Conservation (phyloP, 2,329 filamentous ascomycete genomes). For the Cordyceps pruinosa region DNA sequence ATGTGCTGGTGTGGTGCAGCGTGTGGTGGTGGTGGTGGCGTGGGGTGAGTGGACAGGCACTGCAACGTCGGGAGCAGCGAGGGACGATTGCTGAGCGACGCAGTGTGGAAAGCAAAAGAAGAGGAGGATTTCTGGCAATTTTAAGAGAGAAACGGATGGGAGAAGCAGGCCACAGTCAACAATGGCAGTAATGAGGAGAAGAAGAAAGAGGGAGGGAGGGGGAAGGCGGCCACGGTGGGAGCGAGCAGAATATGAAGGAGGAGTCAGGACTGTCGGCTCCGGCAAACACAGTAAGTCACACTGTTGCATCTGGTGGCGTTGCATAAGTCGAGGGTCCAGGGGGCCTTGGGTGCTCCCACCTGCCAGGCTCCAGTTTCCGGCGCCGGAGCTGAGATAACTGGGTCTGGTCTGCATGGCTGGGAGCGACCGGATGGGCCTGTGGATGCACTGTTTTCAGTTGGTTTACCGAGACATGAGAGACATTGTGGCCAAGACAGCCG, state of each 20-base stretch:
- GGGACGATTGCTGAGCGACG: background rate
- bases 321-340: constrained; percentile 10
- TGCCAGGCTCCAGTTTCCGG: constrained; percentile 7
- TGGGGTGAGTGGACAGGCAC: background rate
- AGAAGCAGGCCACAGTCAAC: background rate
- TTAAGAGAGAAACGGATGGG: background rate
- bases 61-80: background rate
- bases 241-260: constrained; percentile 12
- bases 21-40: background rate
- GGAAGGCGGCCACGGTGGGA: constrained; percentile 12
- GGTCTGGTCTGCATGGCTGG: background rate
- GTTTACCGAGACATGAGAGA: background rate
- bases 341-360: no score
- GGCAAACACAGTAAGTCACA: constrained; percentile 9
- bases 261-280: background rate
- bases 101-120: background rate
- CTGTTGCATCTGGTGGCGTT: constrained; percentile 13
- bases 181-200: constrained; percentile 6
- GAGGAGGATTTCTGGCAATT: background rate
- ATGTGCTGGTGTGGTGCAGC: background rate
- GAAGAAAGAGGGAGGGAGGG: constrained; percentile 13
- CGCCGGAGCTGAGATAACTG: constrained; percentile 7
- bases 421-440: no score
- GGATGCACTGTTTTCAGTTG: background rate
- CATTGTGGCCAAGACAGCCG: background rate